These are phyloP conservation scores for Tetrahymena elliotti DNA, from an alignment of 73 alveolate species.

Conservation along the genomic window DNA sequence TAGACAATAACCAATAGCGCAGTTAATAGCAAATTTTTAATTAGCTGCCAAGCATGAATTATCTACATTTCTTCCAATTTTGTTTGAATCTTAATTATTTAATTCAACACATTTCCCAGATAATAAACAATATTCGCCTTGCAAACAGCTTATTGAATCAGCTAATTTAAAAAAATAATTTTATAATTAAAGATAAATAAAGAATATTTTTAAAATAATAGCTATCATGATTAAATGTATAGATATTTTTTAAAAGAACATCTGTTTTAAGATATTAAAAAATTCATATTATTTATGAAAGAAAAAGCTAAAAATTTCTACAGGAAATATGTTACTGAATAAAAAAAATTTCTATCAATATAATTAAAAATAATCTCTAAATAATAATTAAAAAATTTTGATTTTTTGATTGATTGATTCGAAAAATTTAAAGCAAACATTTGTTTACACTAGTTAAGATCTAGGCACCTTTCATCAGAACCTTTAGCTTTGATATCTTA, in stretches of 20 bases:
- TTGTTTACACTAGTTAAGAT: not conserved
- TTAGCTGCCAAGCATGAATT: not conserved
- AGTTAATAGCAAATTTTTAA: not conserved
- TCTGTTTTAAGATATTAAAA: too few species aligned
- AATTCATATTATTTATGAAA: too few species aligned
- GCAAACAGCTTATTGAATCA: not conserved
- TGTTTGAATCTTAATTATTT: not conserved
- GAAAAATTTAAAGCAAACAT: not conserved
- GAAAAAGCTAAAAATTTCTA: too few species aligned
- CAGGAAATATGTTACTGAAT: too few species aligned
- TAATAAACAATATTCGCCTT: not conserved
- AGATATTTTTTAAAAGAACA: too few species aligned
- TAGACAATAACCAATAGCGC: not conserved
- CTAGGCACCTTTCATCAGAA: not conserved
- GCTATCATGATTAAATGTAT: not conserved
- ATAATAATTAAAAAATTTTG: too few species aligned
- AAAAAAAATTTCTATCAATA: too few species aligned
- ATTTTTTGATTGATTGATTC: too few species aligned
- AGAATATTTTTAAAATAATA: not conserved
- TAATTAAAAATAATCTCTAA: too few species aligned
- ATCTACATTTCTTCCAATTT: not conserved
- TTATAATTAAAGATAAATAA: too few species aligned
- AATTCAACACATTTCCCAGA: not conserved
- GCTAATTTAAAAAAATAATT: too few species aligned
- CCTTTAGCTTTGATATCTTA: not conserved